Evolutionary conservation across 306 rosid genomes (phyloP), one percentile per base, ranked within the genome.

Genomic region (Prunus mongolica): DNA sequence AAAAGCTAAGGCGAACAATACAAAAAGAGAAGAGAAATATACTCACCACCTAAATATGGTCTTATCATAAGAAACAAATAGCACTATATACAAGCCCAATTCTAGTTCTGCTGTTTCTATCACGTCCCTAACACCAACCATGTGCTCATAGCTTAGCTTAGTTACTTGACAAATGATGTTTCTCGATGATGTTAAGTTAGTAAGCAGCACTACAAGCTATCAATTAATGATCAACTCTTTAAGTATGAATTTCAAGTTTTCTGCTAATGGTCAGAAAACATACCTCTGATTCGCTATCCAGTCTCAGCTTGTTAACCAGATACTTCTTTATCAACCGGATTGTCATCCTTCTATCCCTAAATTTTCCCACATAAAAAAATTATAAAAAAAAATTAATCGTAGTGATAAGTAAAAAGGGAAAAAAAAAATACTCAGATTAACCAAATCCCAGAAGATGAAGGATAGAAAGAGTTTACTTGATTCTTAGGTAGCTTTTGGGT

Each of bases 231-330:
- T 55, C 67, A 6, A 15, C 24, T 73, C 44, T 28, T 71, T 71
- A 6, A 38, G 44, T 38, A 38, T 38, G 44, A 38, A 38, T 6
- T 38, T 6, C 8, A 38, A 38, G 8, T 38, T 38, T 38, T 32
- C 38, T 38, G 44, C 44, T 38, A 38, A 38, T 27, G 49, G 51
- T 66, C 20, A 25, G 44, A 32, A 50, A 72, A 66, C 81, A 78
- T 90, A 96, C 99, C 99, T 96, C 98, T 50, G 92, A 92, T 91
- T 96, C 99, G 88, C 80, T 89, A 9, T 92, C 90, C 75, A 96
- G 85, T 78, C 86, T 85, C 79, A 96, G 90, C 85, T 95, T 92
- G 65, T 84, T 85, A 80, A 84, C 97, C 88, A 95, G 84, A 85
- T 92, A 96, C 88, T 96, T 96, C 69, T 88, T 82, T 49, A 96